These are phyloP conservation scores for Pseudogymnoascus sp. DNA, from an alignment of 2,329 filamentous ascomycete genomes.

Conservation along the genomic window DNA sequence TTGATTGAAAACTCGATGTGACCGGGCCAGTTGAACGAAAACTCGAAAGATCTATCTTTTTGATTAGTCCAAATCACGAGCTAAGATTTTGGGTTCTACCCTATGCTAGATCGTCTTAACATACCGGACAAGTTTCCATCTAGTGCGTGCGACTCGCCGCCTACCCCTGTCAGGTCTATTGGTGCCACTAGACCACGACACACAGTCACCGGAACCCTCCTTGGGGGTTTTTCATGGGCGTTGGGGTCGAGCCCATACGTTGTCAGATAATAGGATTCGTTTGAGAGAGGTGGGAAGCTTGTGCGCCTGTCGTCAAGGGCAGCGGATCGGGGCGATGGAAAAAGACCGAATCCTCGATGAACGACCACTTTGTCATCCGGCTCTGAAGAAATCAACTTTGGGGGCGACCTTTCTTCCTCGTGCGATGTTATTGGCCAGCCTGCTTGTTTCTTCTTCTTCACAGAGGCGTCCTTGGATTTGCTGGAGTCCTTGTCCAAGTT, in stretches of 20 bases:
- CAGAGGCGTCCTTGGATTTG: background rate
- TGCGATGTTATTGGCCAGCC: background rate
- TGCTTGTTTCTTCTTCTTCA: background rate
- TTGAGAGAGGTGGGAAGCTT: background rate
- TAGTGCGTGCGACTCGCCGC: background rate
- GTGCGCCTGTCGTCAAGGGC: background rate
- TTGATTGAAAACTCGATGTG: background rate
- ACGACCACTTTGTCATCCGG: background rate
- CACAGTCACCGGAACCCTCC: background rate
- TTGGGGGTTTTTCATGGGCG: background rate
- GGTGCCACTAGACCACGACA: background rate
- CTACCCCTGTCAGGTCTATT: too few species aligned
- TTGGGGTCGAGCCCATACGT: background rate
- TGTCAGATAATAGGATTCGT: background rate
- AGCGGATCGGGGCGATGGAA: background rate
- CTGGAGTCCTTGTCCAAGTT: background rate
- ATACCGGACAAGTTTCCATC: background rate
- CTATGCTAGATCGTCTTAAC: background rate
- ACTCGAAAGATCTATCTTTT: background rate
- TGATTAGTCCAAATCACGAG: background rate
- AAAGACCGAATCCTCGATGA: background rate
- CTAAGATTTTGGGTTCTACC: background rate
- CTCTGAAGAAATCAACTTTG: background rate
- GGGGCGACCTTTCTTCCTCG: background rate
- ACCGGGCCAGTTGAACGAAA: background rate